These are phyloP conservation scores for Cairneyella variabilis DNA, from an alignment of 495 filamentous ascomycete species.

Conservation along the genomic window DNA sequence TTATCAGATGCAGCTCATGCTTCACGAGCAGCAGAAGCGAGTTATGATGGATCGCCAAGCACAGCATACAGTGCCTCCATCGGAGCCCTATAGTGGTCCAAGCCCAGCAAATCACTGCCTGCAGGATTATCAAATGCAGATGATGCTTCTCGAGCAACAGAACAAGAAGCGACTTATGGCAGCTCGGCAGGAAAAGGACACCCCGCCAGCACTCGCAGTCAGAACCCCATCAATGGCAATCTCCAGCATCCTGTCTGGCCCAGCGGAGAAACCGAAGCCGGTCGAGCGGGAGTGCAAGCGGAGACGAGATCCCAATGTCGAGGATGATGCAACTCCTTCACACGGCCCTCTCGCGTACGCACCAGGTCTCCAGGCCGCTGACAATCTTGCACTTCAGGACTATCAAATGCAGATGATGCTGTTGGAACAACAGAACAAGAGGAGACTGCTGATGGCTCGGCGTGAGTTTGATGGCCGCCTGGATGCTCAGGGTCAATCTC, in stretches of 20 bases:
- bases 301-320: background rate
- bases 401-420: constrained; percentile 99
- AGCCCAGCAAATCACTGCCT: constrained; percentile 65
- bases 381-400: no score
- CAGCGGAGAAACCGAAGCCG: no score
- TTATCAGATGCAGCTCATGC: no score
- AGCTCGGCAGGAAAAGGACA: constrained; percentile 91
- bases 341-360: no score
- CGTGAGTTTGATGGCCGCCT: no score
- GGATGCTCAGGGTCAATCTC: no score
- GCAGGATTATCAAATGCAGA: constrained; percentile 97
- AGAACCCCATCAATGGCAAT: background rate
- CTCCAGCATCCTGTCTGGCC: background rate
- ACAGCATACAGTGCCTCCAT: no score
- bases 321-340: no score
- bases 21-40: no score
- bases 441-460: constrained; percentile 89
- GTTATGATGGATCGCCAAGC: no score
- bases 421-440: constrained; percentile 96
- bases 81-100: no score
- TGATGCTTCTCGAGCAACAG: constrained; percentile 96
- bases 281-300: background rate
- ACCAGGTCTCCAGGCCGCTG: no score
- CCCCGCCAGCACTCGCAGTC: background rate
- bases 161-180: constrained; percentile 96